These are phyloP conservation scores for Echinosophora koreensis DNA, from an alignment of 306 rosid genomes.

Conservation along the genomic window DNA sequence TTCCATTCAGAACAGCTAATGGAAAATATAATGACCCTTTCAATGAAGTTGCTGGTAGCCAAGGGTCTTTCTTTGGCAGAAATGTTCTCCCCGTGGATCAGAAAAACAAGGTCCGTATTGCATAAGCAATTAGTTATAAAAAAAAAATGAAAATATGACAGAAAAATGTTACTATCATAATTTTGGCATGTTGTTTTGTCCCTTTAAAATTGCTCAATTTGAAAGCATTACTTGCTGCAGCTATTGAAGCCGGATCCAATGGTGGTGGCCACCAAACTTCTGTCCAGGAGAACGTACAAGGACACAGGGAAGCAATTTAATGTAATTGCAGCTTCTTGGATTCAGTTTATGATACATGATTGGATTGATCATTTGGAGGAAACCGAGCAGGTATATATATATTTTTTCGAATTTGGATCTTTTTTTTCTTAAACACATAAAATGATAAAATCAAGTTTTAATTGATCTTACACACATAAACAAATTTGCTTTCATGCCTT, in stretches of 20 bases:
- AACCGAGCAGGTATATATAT: constrained; percentile 50
- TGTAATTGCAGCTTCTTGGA: constrained; percentile 74
- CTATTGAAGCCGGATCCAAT: constrained; percentile 66
- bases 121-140: too few relatives aligned
- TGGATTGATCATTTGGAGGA: constrained; percentile 73
- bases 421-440: too few relatives aligned
- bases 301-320: constrained; percentile 73
- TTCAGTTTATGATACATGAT: constrained; percentile 76
- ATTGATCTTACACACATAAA: too few relatives aligned
- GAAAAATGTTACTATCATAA: too few relatives aligned
- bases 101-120: constrained; percentile 49
- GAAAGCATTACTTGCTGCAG: constrained; percentile 43
- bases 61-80: constrained; percentile 70
- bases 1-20: constrained; percentile 59
- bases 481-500: too few relatives aligned
- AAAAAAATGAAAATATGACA: too few relatives aligned
- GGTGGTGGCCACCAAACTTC: constrained; percentile 64
- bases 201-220: neutral
- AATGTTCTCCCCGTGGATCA: constrained; percentile 61
- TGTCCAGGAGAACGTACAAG: constrained; percentile 51
- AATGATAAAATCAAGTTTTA: too few relatives aligned
- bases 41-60: constrained; percentile 59
- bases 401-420: too few relatives aligned
- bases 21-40: constrained; percentile 68
- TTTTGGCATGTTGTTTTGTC: neutral